phyloP scores from a whole-genome alignment of 495 filamentous ascomycete species.

The Aspergillus wentii region DNA sequence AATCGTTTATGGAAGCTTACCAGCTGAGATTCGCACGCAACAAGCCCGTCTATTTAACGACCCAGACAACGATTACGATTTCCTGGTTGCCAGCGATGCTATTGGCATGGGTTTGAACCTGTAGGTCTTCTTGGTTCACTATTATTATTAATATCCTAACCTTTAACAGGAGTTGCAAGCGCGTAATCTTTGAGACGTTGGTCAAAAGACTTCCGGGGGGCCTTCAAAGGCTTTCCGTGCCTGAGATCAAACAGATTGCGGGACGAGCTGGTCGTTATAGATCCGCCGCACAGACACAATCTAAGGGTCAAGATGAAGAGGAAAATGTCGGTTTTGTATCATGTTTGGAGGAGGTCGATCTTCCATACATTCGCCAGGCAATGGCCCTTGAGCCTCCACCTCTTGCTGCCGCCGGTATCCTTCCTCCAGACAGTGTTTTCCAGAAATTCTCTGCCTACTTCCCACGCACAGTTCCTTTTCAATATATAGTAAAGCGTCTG shows the following conservation, averaged over 20 bases:
- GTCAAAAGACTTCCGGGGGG: constrained; percentile 57
- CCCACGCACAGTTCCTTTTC: constrained; percentile 68
- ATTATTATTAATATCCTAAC: constrained; percentile 1
- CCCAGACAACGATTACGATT: constrained; percentile 89
- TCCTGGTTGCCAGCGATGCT: constrained; percentile 88
- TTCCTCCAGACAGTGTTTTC: constrained; percentile 61
- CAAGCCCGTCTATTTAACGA: constrained; percentile 94
- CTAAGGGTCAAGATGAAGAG: constrained; percentile 15
- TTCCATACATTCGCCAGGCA: constrained; percentile 53
- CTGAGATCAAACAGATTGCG: constrained; percentile 90
- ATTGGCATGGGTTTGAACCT: constrained; percentile 98
- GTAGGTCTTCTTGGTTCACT: constrained; percentile 31
- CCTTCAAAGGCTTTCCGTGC: constrained; percentile 52
- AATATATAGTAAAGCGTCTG: constrained; percentile 68
- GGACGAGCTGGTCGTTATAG: constrained; percentile 89
- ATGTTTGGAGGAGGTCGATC: constrained; percentile 67
- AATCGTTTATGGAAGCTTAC: constrained; percentile 87
- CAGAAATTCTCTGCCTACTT: constrained; percentile 73
- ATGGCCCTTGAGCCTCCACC: constrained; percentile 60
- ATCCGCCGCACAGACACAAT: constrained; percentile 50
- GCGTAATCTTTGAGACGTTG: constrained; percentile 78
- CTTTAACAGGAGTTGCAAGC: constrained; percentile 66
- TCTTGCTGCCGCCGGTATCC: constrained; percentile 67
- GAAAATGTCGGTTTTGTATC: constrained; percentile 69
- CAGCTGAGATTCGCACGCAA: constrained; percentile 85